Conservation (phyloP, 176 grass and related monocot species). For the Musa acuminata region DNA sequence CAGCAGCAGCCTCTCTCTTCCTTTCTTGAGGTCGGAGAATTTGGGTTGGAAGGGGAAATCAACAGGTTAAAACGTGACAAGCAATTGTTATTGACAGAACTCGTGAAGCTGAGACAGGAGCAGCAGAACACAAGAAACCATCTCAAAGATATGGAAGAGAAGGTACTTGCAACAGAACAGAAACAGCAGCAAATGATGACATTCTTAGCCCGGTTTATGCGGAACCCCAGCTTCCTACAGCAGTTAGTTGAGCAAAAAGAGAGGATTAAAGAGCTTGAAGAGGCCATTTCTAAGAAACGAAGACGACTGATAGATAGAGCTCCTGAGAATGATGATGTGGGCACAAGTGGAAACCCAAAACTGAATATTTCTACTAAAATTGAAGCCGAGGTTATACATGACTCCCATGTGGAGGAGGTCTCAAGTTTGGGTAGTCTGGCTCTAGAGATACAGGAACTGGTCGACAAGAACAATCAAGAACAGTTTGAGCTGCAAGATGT, state of each 20-base stretch:
- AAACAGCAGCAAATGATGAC: slow-evolving; percentile 78
- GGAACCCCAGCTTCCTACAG: slow-evolving; percentile 59
- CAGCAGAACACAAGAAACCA: slow-evolving; percentile 62
- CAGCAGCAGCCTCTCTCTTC: slow-evolving; percentile 51
- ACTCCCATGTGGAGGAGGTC: slow-evolving; percentile 25
- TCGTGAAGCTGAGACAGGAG: slow-evolving; percentile 84
- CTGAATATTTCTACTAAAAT: slow-evolving; percentile 24
- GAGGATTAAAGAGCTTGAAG: slow-evolving; percentile 62
- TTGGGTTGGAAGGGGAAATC: slow-evolving; percentile 72
- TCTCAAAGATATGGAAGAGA: slow-evolving; percentile 79
- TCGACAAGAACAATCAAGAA: slow-evolving; percentile 8
- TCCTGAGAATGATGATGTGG: slow-evolving; percentile 29
- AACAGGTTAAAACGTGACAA: slow-evolving; percentile 71
- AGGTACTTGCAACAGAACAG: slow-evolving; percentile 65
- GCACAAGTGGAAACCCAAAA: slow-evolving; percentile 28
- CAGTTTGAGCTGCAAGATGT: slow-evolving; percentile 14
- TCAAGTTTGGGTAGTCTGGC: slow-evolving; percentile 8
- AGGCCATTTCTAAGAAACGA: slow-evolving; percentile 79
- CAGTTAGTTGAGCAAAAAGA: slow-evolving; percentile 54
- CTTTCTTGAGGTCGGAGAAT: slow-evolving; percentile 73
- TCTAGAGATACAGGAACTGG: background rate
- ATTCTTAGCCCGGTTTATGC: slow-evolving; percentile 64
- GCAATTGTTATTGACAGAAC: slow-evolving; percentile 63
- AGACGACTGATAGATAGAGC: slow-evolving; percentile 49
- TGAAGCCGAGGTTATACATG: slow-evolving; percentile 21